Conservation (phyloP, 202 grass and related monocot genomes). For the Hordeum pubiflorum region DNA sequence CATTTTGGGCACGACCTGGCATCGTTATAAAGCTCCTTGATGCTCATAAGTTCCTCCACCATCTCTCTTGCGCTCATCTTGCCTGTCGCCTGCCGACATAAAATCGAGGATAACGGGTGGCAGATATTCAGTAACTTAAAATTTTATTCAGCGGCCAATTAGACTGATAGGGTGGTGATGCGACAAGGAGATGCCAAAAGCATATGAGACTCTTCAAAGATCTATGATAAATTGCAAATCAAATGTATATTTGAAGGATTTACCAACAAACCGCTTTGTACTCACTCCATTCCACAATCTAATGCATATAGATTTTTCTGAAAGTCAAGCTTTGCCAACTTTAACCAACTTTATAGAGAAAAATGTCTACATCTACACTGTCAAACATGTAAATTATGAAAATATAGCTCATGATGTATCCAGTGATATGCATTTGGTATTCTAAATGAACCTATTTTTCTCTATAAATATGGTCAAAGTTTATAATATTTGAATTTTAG, state of each 20-base stretch:
- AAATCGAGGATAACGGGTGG: background rate
- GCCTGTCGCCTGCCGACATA: constrained; percentile 3
- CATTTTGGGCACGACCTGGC: constrained; percentile 58
- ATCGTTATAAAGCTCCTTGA: constrained; percentile 49
- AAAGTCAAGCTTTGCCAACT: no score
- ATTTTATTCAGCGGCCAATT: background rate
- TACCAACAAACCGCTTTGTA: no score
- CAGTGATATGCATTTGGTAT: no score
- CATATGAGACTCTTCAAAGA: background rate
- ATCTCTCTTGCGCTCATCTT: constrained; percentile 28
- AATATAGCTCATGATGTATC: no score
- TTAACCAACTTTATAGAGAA: no score
- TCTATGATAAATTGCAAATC: background rate
- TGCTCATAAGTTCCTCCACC: constrained; percentile 52
- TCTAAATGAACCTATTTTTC: no score
- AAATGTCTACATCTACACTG: no score
- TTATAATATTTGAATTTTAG: no score
- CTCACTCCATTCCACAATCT: no score
- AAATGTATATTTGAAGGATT: background rate
- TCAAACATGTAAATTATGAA: no score
- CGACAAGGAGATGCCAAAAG: background rate
- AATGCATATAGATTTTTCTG: no score
- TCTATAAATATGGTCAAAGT: no score
- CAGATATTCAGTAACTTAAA: background rate
- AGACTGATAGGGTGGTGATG: background rate